Base-by-base conservation (phyloP, 306 rosid species). In the Acacia acuminata region DNA sequence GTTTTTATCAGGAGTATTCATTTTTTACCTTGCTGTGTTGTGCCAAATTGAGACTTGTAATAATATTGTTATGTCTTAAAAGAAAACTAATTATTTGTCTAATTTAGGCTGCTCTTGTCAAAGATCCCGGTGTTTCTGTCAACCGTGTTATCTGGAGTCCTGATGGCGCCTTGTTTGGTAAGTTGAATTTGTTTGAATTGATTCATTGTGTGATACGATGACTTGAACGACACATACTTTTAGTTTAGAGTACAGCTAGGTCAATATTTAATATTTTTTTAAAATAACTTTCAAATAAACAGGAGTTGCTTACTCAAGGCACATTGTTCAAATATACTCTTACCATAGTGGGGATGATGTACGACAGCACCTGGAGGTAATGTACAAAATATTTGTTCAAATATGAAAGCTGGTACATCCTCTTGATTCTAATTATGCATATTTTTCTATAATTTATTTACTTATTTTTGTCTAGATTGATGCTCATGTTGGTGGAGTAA, bases 81-180 rank as follows among this genome's bases (percentile, higher is more conserved):
- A 67, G 34, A 73, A 73, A 77, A 72, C 74, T 87, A 83, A 66
- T 77, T 27, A 44, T 73, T 22, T 27, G 58, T 85, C 61, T 42
- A 82, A 71, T 89, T 87, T 90, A 96, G 98, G 84, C 97, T 86
- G 92, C 97, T 86, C 89, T 96, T 80, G 94, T 92, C 63, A 96
- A 96, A 92, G 99, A 96, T 76, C 99, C 98, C 1, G 84, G 89
- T 81, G 97, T 96, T 81, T 96, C 98, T 48, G 99, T 96, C 40
- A 96, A 96, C 85, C 99, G 99, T 63, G 99, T 96, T 34, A 96
- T 92, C 75, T 96, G 99, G 99, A 93, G 99, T 82, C 98, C 99
- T 25, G 98, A 96, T 77, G 99, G 99, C 71, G 76, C 94, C 73
- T 91, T 92, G 79, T 96, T 96, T 77, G 99, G 99, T 96, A 83